Evolutionary conservation across 495 filamentous ascomycete genomes (phyloP), one percentile per base, ranked within the genome.

Genomic region (Jackrogersella minutella): DNA sequence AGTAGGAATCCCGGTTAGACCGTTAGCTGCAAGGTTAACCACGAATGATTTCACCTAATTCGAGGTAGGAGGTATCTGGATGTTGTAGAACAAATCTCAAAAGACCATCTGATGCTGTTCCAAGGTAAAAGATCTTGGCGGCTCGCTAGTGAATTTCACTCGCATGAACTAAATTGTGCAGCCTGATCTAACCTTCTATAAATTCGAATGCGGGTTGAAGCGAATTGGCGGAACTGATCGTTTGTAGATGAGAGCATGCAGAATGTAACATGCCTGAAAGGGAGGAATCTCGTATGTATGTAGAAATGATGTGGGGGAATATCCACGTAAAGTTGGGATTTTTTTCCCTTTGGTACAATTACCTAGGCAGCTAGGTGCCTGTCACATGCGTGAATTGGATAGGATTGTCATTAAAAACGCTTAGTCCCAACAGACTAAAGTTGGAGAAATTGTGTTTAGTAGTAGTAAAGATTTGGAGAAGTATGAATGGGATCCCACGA

Each of bases 111-210:
- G 22, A 46, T 14, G 47, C 37, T 26, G 47, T 66, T 49, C 54
- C 40, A 30, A 67, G 43, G 37, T 57, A 49, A 13, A 55, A 40
- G 24, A 46, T 46, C 41, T 46, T 26, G 21, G 62, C 17, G 47
- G n/a, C 13, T 47, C 54, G 53, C 41, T 58, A 46, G 50, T 28
- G 14, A 67, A 62, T 52, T 59, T 59, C 40, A 59, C 65, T 68
- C 65, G 55, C 58, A 55, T 26, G 49, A 52, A 41, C 57, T 39
- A 51, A 46, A 47, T 28, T 54, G 50, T 56, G 49, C 30, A 51
- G 54, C 55, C 10, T 56, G 60, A 44, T 21, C 13, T 56, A 55
- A 26, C 16, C 26, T 17, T 41, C n/a, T n/a, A n/a, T n/a, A n/a
- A n/a, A n/a, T n/a, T n/a, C n/a, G n/a, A 44, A 11, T 56, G 59